phyloP scores from a whole-genome alignment of 495 filamentous ascomycete genomes.

The Melanomma pulvis-pyrius region DNA sequence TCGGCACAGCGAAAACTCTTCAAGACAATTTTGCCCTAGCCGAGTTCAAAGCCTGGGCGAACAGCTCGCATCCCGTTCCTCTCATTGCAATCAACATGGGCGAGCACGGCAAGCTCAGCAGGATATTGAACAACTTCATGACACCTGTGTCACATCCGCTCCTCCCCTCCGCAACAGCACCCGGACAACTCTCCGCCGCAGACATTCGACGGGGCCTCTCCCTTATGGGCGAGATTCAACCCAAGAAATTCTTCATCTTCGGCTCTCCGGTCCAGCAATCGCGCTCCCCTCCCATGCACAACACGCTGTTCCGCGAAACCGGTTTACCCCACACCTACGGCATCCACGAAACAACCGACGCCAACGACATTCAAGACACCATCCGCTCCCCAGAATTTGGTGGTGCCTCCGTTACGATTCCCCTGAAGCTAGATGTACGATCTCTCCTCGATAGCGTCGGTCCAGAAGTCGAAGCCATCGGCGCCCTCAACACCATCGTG shows the following conservation, averaged over 20 bases:
- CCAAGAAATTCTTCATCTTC: slow-evolving; percentile 81
- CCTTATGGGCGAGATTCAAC: slow-evolving; percentile 76
- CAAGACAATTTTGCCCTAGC: slow-evolving; percentile 85
- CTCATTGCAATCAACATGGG: slow-evolving; percentile 98
- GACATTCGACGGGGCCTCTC: slow-evolving; percentile 81
- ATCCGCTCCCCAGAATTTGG: slow-evolving; percentile 78
- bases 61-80: slow-evolving; percentile 69
- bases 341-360: slow-evolving; percentile 71
- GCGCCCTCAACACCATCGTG: slow-evolving; percentile 94
- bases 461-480: slow-evolving; percentile 77
- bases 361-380: slow-evolving; percentile 62
- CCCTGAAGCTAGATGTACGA: slow-evolving; percentile 88
- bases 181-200: slow-evolving; percentile 87
- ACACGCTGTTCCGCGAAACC: slow-evolving; percentile 72
- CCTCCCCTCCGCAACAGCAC: slow-evolving; percentile 89
- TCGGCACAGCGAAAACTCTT: slow-evolving; percentile 75
- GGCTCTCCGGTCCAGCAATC: slow-evolving; percentile 80
- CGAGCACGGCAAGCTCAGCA: slow-evolving; percentile 78
- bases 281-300: slow-evolving; percentile 86
- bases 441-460: slow-evolving; percentile 76
- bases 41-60: slow-evolving; percentile 78
- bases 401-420: slow-evolving; percentile 93
- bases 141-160: slow-evolving; percentile 92
- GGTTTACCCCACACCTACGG: slow-evolving; percentile 88
- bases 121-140: slow-evolving; percentile 89